Conservation (phyloP, 2,329 filamentous ascomycete genomes). For the Celoporthe dispersa region DNA sequence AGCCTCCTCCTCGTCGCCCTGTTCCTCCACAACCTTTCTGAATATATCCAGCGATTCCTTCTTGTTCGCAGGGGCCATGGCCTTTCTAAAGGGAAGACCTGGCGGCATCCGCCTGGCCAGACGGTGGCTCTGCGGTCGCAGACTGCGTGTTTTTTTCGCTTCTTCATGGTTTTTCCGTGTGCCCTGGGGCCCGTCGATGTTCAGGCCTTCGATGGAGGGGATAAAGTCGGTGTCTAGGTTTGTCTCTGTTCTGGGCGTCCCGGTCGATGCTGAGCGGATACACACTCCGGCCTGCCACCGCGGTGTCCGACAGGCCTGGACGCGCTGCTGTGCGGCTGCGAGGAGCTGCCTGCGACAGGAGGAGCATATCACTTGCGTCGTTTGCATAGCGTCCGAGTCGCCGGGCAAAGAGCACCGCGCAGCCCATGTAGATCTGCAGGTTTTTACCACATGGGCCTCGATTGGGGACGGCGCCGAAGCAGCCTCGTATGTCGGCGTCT, state of each 20-base stretch:
- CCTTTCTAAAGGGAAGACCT: not conserved
- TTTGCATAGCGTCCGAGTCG: conserved; percentile 9
- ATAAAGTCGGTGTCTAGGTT: conserved; percentile 11
- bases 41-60: conserved; percentile 24
- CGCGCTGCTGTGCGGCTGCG: conserved; percentile 22
- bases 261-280: conserved; percentile 10
- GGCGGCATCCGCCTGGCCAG: not conserved
- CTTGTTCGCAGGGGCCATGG: not conserved
- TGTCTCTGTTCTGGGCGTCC: not conserved
- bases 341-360: conserved; percentile 23
- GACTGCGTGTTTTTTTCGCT: not conserved
- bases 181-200: not conserved
- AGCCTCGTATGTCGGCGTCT: not conserved
- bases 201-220: conserved; percentile 21
- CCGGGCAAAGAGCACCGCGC: not conserved
- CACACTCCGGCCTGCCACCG: conserved; percentile 20
- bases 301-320: conserved; percentile 29
- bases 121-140: not conserved
- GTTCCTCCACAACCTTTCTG: conserved; percentile 21
- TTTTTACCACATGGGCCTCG: not conserved
- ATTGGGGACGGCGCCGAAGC: not conserved
- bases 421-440: not conserved
- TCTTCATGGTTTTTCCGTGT: too few species aligned
- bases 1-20: conserved; percentile 3
- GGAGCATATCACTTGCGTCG: conserved; percentile 18